Evolutionary conservation across 2,329 filamentous ascomycete species (phyloP), one percentile per base, ranked within the genome.

Genomic region (Lachnellula occidentalis): DNA sequence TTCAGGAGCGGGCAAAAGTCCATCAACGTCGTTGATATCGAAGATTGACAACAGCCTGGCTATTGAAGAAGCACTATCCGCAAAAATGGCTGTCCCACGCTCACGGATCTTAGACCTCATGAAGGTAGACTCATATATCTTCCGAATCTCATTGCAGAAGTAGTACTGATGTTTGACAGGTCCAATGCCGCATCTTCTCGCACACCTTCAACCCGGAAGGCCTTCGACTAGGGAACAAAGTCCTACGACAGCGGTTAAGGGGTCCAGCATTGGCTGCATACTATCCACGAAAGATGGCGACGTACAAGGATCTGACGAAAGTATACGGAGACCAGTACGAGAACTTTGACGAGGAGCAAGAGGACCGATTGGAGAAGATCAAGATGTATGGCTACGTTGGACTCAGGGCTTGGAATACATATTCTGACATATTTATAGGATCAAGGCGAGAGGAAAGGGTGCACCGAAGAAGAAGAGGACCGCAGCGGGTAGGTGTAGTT

Each of bases 161-260:
- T 2, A n/a, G 22, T 48, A 5, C 14, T 21, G 31, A 50, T 27
- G 9, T 37, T 57, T 41, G 17, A 14, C 65, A 96, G 92, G 81
- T 82, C 68, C 91, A 92, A 86, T 96, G 90, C 79, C 83, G 86
- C 71, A 83, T 97, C 75, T 99, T 97, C 78, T 86, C 86, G 67
- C 89, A 88, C 49, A 92, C 86, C 51, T 97, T 85, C 78, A 99
- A 99, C 74, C 94, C 94, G 24, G 80, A 90, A 53, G 78, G 85
- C 63, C 72, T 87, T 58, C 89, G 94, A 58, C 83, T 90, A 64
- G 94, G 94, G 67, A 96, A 94, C 76, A 95, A 94, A 73, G 79
- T 99, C 70, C 79, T 99, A 57, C 89, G 92, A 67, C 88, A 96
- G 72, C 85, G 92, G 67, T 78, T 97, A 59, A 84, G 82, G 67